Evolutionary conservation across 2,329 filamentous ascomycete genomes (phyloP), one percentile per base, ranked within the genome.

Genomic region (Nectriaceae sp.): DNA sequence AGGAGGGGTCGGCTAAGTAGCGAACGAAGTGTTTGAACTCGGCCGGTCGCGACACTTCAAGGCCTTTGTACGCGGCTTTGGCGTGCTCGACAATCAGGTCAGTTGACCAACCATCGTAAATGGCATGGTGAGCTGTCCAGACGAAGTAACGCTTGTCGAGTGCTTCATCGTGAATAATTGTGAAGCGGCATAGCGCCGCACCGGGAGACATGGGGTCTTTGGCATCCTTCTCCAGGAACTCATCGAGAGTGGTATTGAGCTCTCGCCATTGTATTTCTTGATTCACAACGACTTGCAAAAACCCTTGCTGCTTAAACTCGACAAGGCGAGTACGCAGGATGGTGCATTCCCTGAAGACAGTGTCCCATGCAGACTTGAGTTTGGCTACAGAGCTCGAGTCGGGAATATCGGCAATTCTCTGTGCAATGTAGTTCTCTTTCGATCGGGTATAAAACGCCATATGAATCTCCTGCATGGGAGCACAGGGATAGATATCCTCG

Each of bases 401-500:
- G 5, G 61, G 59, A 3, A 79, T 61, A 26, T 72, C 63, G 16
- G 75, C 65, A 2, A 77, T 71, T 24, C 75, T 63, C 48, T 76
- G 76, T 1, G 75, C 75, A 1, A 81, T 70, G 36, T 81, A 82
- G 0, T 73, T 73, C 21, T 77, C 77, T 11, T 67, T 67, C 5
- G 74, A 68, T 55, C 75, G 74, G 35, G 70, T 70, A 11, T 79
- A 76, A 15, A 81, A 62, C 1, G 76, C 75, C 64, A 82, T 73
- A 3, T 82, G 70, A 4, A 74, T 76, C 57, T 79, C 77, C 48
- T 82, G 79, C 15, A 79, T 66, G 0, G 77, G 72, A 0, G 77
- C 76, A 57, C 77, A 79, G 2, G 78, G 78, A 42, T 79, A 82
- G 0, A 79, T 65, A 42, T 82, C 78, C 47, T 78, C 72, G 5